Evolutionary conservation across 2,329 filamentous ascomycete genomes (phyloP).

Genomic region (Curvularia hawaiiensis): DNA sequence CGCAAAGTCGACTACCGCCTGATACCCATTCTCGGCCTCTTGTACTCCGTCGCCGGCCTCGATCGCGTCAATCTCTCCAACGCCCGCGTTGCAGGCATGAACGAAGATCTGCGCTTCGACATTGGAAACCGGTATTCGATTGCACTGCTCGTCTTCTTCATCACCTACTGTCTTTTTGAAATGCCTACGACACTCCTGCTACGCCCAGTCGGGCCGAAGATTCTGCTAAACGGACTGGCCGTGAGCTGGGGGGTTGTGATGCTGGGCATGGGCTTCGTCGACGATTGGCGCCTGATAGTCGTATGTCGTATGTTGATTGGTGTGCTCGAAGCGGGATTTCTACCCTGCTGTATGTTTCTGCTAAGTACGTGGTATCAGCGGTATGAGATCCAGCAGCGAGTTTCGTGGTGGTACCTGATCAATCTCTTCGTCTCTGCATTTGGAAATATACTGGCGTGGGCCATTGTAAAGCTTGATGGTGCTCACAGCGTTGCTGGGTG

Average conservation of each 20-base stretch:
- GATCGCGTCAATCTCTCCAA: background rate
- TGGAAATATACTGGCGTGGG: conserved; percentile 6
- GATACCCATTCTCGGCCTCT: background rate
- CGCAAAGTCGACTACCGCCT: background rate
- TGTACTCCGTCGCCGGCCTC: background rate
- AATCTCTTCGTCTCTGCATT: conserved; percentile 36
- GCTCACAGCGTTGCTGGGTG: background rate
- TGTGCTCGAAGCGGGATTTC: conserved; percentile 16
- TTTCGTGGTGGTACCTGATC: conserved; percentile 30
- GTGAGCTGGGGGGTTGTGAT: background rate
- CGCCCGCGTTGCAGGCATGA: background rate
- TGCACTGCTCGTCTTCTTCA: background rate
- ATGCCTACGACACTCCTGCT: background rate
- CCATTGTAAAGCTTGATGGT: background rate
- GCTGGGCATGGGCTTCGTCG: background rate
- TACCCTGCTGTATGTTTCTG: conserved; percentile 26
- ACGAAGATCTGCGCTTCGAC: background rate
- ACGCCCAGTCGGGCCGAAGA: background rate
- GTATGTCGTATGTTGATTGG: background rate
- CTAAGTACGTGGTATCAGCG: conserved; percentile 27
- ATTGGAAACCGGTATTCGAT: background rate
- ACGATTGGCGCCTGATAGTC: background rate
- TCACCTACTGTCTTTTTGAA: background rate
- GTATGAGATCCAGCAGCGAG: conserved; percentile 28
- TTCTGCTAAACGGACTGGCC: background rate